Evolutionary conservation across 2,329 filamentous ascomycete species (phyloP).

Genomic region (Knoxdaviesia proteae): DNA sequence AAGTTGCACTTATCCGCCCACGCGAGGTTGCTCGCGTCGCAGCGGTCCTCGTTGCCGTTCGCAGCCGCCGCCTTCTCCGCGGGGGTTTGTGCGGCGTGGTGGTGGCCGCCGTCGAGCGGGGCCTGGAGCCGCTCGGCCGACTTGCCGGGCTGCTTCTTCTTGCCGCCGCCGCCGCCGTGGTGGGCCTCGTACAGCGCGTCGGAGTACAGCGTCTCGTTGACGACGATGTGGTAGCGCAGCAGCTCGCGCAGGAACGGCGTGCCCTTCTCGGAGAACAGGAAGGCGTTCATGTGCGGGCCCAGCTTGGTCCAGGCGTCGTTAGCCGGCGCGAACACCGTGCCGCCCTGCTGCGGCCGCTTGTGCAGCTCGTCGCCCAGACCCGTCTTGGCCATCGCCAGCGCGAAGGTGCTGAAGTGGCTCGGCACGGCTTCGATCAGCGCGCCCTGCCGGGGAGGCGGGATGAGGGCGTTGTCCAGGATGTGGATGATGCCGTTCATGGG

Average conservation of each 20-base stretch:
- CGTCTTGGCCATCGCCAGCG: slow-evolving; percentile 54
- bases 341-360: slow-evolving; percentile 32
- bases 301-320: slow-evolving; percentile 66
- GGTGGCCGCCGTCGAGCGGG: not conserved
- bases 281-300: slow-evolving; percentile 53
- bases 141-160: slow-evolving; percentile 2
- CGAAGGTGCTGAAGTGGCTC: slow-evolving; percentile 55
- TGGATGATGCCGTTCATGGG: slow-evolving; percentile 65
- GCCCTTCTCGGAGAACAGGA: slow-evolving; percentile 63
- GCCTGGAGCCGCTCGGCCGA: not conserved
- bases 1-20: slow-evolving; percentile 7
- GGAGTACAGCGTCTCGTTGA: slow-evolving; percentile 59
- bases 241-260: slow-evolving; percentile 57
- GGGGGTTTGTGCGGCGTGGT: not conserved
- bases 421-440: slow-evolving; percentile 43
- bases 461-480: slow-evolving; percentile 50
- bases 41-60: slow-evolving; percentile 7
- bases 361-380: slow-evolving; percentile 43
- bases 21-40: not conserved
- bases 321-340: slow-evolving; percentile 61
- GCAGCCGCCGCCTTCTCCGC: slow-evolving; percentile 6
- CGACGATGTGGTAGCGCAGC: slow-evolving; percentile 58
- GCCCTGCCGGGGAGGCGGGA: slow-evolving; percentile 49
- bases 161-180: not conserved
- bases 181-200: slow-evolving; percentile 46